These are phyloP conservation scores for Echinosophora koreensis DNA, from an alignment of 306 rosid species.

Conservation along the genomic window DNA sequence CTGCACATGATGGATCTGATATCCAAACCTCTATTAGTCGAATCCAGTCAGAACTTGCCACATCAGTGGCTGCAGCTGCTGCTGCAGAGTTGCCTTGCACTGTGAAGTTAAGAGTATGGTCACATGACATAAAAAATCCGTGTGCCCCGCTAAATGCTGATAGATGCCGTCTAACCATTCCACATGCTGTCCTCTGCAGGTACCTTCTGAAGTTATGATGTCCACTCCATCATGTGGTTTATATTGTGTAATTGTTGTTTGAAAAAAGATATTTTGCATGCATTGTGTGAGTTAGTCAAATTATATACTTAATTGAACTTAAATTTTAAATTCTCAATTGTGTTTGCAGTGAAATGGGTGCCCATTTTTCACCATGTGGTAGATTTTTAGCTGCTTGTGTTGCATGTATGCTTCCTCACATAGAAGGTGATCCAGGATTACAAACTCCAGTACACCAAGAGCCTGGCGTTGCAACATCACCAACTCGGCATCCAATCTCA, in stretches of 20 bases:
- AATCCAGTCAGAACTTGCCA: conserved; percentile 87
- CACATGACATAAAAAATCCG: conserved; percentile 84
- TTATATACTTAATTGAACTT: neutral
- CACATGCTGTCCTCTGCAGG: conserved; percentile 99
- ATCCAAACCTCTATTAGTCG: conserved; percentile 71
- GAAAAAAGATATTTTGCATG: conserved; percentile 21
- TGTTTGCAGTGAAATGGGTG: conserved; percentile 98
- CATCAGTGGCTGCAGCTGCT: conserved; percentile 84
- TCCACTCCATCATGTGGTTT: conserved; percentile 10
- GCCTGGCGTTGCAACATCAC: conserved; percentile 81
- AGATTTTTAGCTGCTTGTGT: conserved; percentile 98
- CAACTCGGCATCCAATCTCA: conserved; percentile 94
- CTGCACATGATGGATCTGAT: conserved; percentile 65
- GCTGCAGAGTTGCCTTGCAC: conserved; percentile 97
- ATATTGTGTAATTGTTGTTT: conserved; percentile 20
- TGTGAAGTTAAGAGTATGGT: conserved; percentile 95
- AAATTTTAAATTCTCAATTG: conserved; percentile 35
- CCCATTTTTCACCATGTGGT: conserved; percentile 99
- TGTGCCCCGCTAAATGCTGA: conserved; percentile 75
- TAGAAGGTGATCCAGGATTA: conserved; percentile 85
- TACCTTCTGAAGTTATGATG: conserved; percentile 46
- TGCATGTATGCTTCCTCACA: conserved; percentile 90
- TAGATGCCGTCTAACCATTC: conserved; percentile 77
- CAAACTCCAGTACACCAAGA: conserved; percentile 75
- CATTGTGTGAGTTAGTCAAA: conserved; percentile 24